Conservation (phyloP, 1,284 basidiomycete genomes). For the Cryptococcus amylolentus region DNA sequence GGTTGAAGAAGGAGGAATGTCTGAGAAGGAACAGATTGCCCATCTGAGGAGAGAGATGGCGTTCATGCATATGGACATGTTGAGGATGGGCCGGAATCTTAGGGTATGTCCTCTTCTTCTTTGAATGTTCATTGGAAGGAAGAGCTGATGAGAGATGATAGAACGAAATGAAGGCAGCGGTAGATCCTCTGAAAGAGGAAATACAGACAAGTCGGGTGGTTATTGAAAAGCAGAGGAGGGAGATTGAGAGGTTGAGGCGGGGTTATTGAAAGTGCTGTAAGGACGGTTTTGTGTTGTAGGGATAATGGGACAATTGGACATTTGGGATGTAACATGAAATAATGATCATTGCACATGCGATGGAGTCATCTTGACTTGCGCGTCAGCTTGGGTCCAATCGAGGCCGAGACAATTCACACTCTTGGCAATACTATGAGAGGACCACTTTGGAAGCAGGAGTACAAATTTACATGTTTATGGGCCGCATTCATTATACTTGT, state of each 20-base stretch:
- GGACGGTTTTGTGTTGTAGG: too few relatives aligned
- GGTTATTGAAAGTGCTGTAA: slow-evolving; percentile 51
- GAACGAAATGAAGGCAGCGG: slow-evolving; percentile 31
- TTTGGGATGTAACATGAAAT: too few relatives aligned
- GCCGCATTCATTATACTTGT: too few relatives aligned
- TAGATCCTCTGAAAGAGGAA: slow-evolving; percentile 26
- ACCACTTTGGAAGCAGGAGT: too few relatives aligned
- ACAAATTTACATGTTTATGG: too few relatives aligned
- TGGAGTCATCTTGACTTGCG: too few relatives aligned
- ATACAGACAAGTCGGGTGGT: slow-evolving; percentile 20
- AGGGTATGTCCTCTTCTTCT: slow-evolving; percentile 18
- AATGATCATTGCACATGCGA: too few relatives aligned
- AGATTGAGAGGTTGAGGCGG: slow-evolving; percentile 33
- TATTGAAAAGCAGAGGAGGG: slow-evolving; percentile 29
- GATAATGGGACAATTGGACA: too few relatives aligned
- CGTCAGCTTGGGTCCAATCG: too few relatives aligned
- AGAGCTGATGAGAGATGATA: slow-evolving; percentile 4
- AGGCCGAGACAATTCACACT: too few relatives aligned
- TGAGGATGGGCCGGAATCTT: slow-evolving; percentile 30
- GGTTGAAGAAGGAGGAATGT: neutral
- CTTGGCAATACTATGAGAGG: too few relatives aligned
- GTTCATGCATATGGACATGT: slow-evolving; percentile 35
- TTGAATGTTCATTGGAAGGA: neutral
- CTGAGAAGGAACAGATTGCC: slow-evolving; percentile 13
- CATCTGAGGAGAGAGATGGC: slow-evolving; percentile 27